These are phyloP conservation scores for Talaromyces sp. DNA, from an alignment of 2,329 filamentous ascomycete genomes.

Conservation along the genomic window DNA sequence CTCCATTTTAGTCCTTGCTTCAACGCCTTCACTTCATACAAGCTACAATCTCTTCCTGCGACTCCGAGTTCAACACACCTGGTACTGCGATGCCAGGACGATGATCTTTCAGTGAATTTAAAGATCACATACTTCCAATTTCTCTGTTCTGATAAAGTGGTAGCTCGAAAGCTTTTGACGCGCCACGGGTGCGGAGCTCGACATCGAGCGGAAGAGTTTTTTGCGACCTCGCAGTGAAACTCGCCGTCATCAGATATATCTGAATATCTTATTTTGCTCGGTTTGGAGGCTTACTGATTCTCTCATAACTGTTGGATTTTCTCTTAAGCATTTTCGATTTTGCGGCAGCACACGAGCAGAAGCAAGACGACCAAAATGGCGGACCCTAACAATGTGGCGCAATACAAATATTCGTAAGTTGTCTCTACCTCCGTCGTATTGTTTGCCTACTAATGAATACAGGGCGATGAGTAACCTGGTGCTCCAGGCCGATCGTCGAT, in stretches of 20 bases:
- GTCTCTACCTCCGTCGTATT: not conserved
- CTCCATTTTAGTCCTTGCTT: constrained; percentile 3
- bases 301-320: no score
- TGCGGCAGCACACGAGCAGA: not conserved
- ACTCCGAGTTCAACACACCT: not conserved
- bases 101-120: not conserved
- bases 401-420: constrained; percentile 84
- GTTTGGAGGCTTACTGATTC: not conserved
- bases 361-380: constrained; percentile 54
- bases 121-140: not conserved
- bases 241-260: not conserved
- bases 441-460: not conserved
- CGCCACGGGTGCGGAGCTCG: constrained; percentile 19
- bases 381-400: constrained; percentile 73
- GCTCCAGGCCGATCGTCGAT: constrained; percentile 97
- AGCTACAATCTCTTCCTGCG: not conserved
- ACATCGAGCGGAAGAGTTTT: constrained; percentile 16
- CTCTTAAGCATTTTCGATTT: not conserved
- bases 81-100: not conserved
- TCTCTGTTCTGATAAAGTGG: constrained; percentile 2
- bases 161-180: constrained; percentile 10
- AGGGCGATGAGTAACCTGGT: constrained; percentile 98
- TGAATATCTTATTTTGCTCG: not conserved
- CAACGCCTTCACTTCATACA: constrained; percentile 3
- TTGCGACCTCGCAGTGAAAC: not conserved